Evolutionary conservation across 768 basidiomycete species (phyloP).

Genomic region (Lentinula boryana): DNA sequence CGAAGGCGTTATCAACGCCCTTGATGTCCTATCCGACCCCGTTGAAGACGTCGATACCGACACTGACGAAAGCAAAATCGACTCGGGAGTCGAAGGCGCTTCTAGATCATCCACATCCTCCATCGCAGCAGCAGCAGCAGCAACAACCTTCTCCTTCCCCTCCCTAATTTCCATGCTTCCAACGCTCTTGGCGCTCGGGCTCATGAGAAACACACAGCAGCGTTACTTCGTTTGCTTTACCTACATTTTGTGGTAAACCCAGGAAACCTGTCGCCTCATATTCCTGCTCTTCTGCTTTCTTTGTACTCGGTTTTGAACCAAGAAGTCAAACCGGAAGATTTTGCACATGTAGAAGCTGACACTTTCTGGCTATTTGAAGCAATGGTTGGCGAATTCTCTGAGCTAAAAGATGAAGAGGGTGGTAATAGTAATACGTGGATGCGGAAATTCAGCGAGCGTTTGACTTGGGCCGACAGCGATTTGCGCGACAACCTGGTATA

Average conservation of each 20-base stretch:
- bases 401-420: slow-evolving; percentile 63
- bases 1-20: slow-evolving; percentile 94
- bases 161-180: no score
- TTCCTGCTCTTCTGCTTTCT: slow-evolving; percentile 65
- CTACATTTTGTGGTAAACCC: slow-evolving; percentile 69
- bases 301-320: slow-evolving; percentile 56
- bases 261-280: slow-evolving; percentile 59
- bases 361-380: slow-evolving; percentile 80
- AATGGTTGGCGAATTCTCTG: slow-evolving; percentile 65
- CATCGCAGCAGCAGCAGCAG: slow-evolving; percentile 54
- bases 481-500: slow-evolving; percentile 55
- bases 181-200: slow-evolving; percentile 37
- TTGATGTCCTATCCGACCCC: slow-evolving; percentile 90
- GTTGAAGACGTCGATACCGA: slow-evolving; percentile 35
- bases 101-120: slow-evolving; percentile 93
- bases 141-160: slow-evolving; percentile 84
- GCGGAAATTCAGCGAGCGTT: slow-evolving; percentile 50
- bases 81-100: slow-evolving; percentile 91
- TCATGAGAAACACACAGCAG: slow-evolving; percentile 58
- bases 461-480: slow-evolving; percentile 60
- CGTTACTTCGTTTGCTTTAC: slow-evolving; percentile 65
- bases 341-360: slow-evolving; percentile 70
- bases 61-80: slow-evolving; percentile 85
- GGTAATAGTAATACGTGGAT: slow-evolving; percentile 61
- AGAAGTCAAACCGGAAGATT: slow-evolving; percentile 56